phyloP scores from a whole-genome alignment of 176 grass and related monocot species.

The Eragrostis curvula region DNA sequence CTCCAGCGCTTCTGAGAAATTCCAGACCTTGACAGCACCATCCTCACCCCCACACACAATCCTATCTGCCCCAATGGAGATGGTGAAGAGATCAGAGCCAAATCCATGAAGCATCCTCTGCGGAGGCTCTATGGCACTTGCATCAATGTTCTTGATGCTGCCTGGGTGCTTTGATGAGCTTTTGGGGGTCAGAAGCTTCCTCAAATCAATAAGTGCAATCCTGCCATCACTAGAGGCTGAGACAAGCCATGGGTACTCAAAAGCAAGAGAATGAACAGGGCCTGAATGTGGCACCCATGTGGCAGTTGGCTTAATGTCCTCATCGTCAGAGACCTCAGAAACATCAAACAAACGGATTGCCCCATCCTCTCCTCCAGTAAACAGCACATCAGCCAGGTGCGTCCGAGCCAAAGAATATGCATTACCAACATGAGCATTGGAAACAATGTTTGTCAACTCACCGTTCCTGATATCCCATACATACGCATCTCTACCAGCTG shows the following conservation, averaged over 20 bases:
- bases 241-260: constrained; percentile 97
- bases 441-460: constrained; percentile 58
- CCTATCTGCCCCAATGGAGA: constrained; percentile 74
- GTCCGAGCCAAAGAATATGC: constrained; percentile 74
- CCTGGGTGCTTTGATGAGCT: constrained; percentile 34
- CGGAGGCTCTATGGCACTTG: constrained; percentile 65
- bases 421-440: constrained; percentile 74
- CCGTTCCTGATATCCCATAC: constrained; percentile 71
- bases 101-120: constrained; percentile 93
- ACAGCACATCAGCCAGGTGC: constrained; percentile 64
- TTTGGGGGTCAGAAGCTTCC: constrained; percentile 63
- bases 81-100: constrained; percentile 82
- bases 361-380: constrained; percentile 92
- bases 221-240: constrained; percentile 86
- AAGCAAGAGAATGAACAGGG: constrained; percentile 81
- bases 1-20: constrained; percentile 90
- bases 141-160: constrained; percentile 48
- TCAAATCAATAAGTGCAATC: constrained; percentile 79
- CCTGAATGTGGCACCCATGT: constrained; percentile 89
- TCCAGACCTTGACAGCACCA: constrained; percentile 84
- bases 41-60: constrained; percentile 94
- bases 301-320: constrained; percentile 67
- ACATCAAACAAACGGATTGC: constrained; percentile 71
- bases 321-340: constrained; percentile 41
- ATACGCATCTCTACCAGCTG: constrained; percentile 80